Evolutionary conservation across 2,329 filamentous ascomycete genomes (phyloP).

Genomic region (Trichoderma sp.): DNA sequence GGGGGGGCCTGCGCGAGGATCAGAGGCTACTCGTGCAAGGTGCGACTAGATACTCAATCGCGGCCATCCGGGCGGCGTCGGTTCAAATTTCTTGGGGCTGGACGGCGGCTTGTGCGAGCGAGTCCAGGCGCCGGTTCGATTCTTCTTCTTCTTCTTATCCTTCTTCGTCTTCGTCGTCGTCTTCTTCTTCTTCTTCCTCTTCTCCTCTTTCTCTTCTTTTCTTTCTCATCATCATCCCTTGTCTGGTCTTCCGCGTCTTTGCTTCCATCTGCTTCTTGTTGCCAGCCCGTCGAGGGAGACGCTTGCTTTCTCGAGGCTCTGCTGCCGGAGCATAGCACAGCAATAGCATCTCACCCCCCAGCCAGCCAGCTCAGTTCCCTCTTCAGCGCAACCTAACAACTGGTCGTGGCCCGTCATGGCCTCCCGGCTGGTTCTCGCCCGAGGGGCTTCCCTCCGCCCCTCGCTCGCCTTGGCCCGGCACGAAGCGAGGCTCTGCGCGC

Average conservation of each 20-base stretch:
- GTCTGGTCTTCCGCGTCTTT: neutral
- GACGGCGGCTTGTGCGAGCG: too few species aligned
- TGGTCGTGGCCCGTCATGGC: constrained; percentile 33
- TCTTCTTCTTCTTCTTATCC: neutral
- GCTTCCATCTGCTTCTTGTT: neutral
- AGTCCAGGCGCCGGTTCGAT: neutral
- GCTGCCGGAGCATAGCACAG: neutral
- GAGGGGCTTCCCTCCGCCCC: constrained; percentile 33
- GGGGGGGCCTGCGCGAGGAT: neutral
- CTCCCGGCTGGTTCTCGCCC: constrained; percentile 35
- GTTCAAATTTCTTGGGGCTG: constrained; percentile 8
- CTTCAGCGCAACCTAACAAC: neutral
- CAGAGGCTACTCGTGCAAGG: too few species aligned
- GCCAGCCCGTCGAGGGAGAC: constrained; percentile 5
- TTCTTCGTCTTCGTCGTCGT: neutral
- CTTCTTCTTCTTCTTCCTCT: neutral
- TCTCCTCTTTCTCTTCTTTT: neutral
- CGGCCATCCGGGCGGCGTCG: constrained; percentile 20
- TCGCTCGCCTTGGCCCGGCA: constrained; percentile 29
- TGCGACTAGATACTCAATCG: constrained; percentile 1
- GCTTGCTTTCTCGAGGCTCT: neutral
- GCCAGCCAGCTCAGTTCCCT: too few species aligned
- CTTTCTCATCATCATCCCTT: neutral
- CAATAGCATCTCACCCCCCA: neutral
- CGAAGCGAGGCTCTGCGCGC: constrained; percentile 22